Conservation (phyloP, 2,329 filamentous ascomycete genomes). For the Trichophyton mentagrophytes region DNA sequence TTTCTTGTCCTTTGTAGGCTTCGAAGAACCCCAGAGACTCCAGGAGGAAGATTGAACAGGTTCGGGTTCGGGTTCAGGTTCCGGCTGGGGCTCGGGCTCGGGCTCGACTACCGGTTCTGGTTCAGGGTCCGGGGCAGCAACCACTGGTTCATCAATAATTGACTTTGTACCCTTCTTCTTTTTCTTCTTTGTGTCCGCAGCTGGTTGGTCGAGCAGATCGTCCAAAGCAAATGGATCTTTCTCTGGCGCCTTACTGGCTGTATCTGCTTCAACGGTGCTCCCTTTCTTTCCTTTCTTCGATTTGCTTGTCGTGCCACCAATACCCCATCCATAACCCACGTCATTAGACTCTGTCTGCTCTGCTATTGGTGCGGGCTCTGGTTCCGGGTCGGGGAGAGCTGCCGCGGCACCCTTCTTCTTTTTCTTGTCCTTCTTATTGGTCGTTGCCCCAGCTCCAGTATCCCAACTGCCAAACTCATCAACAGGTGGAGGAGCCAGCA, state of each 20-base stretch:
- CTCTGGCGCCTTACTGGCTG: constrained; percentile 1
- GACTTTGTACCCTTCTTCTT: constrained; percentile 3
- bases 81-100: constrained; percentile 19
- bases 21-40: constrained; percentile 9
- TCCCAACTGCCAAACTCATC: constrained; percentile 13
- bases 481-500: neutral
- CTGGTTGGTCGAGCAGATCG: neutral
- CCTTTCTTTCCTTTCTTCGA: constrained; percentile 8
- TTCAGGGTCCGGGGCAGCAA: neutral
- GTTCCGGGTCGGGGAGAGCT: constrained; percentile 22
- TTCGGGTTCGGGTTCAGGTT: constrained; percentile 21
- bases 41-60: constrained; percentile 1
- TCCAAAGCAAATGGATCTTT: neutral
- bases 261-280: neutral
- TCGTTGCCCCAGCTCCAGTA: constrained; percentile 26
- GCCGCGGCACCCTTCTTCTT: constrained; percentile 32
- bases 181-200: neutral
- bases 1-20: constrained; percentile 7
- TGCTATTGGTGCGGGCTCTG: constrained; percentile 3
- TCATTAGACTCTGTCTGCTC: constrained; percentile 4
- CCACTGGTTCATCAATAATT: neutral
- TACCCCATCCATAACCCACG: neutral
- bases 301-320: constrained; percentile 4
- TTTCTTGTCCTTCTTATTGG: constrained; percentile 35
- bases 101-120: constrained; percentile 6